Evolutionary conservation across 108 stramenopile species (phyloP).

Genomic region (Skeletonema grethae): DNA sequence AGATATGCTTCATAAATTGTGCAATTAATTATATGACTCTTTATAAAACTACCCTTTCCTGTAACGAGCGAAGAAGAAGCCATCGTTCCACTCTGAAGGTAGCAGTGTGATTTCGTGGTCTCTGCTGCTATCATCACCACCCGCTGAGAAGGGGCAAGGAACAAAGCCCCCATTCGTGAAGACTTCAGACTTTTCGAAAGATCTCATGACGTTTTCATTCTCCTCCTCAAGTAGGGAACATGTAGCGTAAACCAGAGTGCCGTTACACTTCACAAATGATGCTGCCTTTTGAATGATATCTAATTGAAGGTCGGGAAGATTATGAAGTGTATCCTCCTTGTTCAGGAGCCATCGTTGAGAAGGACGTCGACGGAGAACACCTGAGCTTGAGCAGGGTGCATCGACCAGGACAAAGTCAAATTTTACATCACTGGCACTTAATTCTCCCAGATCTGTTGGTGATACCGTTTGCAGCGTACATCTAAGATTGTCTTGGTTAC

Average conservation of each 20-base stretch:
- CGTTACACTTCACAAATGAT: constrained; percentile 34
- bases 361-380: constrained; percentile 51
- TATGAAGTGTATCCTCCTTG: constrained; percentile 23
- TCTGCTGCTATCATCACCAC: not conserved
- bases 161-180: constrained; percentile 18
- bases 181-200: constrained; percentile 34
- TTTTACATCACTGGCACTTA: not conserved
- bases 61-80: constrained; percentile 56
- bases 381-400: constrained; percentile 56
- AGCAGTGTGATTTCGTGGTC: constrained; percentile 36
- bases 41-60: constrained; percentile 1
- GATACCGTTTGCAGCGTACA: constrained; percentile 28
- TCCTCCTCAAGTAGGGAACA: constrained; percentile 52
- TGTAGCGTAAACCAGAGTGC: constrained; percentile 53
- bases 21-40: not conserved
- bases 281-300: constrained; percentile 45
- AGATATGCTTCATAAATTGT: not conserved
- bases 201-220: constrained; percentile 42
- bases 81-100: constrained; percentile 35
- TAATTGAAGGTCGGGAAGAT: constrained; percentile 39
- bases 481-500: not conserved
- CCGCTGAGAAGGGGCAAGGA: constrained; percentile 28
- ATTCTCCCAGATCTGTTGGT: constrained; percentile 13
- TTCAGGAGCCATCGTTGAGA: constrained; percentile 51
- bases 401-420: constrained; percentile 58